Base-by-base conservation (phyloP, 2,329 filamentous ascomycete species). In the Pseudogymnoascus sp. region DNA sequence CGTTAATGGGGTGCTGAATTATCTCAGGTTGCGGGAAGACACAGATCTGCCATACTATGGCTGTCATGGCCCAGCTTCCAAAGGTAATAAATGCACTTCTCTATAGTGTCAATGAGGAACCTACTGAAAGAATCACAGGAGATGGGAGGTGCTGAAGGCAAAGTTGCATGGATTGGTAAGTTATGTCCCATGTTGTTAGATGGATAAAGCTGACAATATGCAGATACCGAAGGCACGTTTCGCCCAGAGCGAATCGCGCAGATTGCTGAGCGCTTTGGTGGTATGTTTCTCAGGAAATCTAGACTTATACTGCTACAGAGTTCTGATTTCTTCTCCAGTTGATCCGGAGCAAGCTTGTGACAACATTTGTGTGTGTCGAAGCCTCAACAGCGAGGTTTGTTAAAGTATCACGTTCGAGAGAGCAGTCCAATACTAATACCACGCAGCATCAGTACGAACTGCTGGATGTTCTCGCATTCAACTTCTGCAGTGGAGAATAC, bases 31-130 rank as follows among this genome's bases (percentile, higher is more conserved):
- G 85, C 70, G 85, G 86, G 63, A 89, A 89, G 74, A 88, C 85
- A 15, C 86, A 89, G 70, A 75, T 89, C 29, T 84, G 82, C 4
- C 86, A 88, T 70, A 89, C 86, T 4, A 83, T 88, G 78, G 83
- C 84, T 41, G 85, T 88, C 36, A 79, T 86, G 60, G 82, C 84
- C 59, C 72, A 82, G 68, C 72, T 82, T 40, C 80, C 80, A 13
- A 80, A 77, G 68, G 73, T 74, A 61, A 39, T 63, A n/a, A 29
- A 10, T 36, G n/a, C 9, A 8, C n/a, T 1, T 4, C 9, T 13
- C 13, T 15, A 29, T 33, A 0, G 13, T 15, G 29, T 17, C 26
- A 54, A 54, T 9, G 2, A 33, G 9, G n/a, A 4, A 50, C 33
- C 6, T 44, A 50, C 15, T 31, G 59, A 58, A 65, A 24, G 64